Evolutionary conservation across 331 rosid species (phyloP), one percentile per base, ranked within the genome.

Genomic region (Ulmus americana): DNA sequence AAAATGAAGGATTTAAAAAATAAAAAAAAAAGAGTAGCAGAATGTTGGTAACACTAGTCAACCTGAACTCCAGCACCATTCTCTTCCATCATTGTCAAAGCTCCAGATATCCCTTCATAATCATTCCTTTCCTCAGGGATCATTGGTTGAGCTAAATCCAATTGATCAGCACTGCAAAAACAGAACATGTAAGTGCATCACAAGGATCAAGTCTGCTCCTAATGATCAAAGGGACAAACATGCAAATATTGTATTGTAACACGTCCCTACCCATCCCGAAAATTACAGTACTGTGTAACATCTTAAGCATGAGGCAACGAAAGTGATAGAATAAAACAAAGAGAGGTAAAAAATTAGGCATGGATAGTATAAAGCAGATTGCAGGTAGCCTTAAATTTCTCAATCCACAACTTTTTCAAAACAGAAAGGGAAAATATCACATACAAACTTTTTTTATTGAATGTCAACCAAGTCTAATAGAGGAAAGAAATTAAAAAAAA

Each of bases 91-190:
- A 59, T 67, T 62, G 59, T 81, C 51, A 58, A 61, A 56, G 76
- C 63, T 77, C 63, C 80, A 42, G 75, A 64, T 53, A 73, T 72
- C 76, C 74, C 94, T 49, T 82, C 88, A 61, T 46, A 51, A 70
- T 63, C 95, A 76, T 82, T 82, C 40, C 66, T 68, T 71, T 79
- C 77, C 69, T 46, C 73, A 49, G 70, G 64, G 3, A 67, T 60
- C 22, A 52, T 64, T 57, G 62, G 49, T 39, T 47, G 87, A 40
- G 60, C 41, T 46, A 87, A 76, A 7, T 59, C 74, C 65, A 61
- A 84, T 64, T 71, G 80, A 71, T 71, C 71, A 39, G 71, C 74
- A 64, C 86, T 80, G 76, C 72, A 49, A 64, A 55, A 28, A 45
- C 53, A 59, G 40, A 51, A 58, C n/a, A 39, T 11, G 18, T n/a